A percentile compares a stretch with the other conserved stretches of the same genome.
phyloP scores from a whole-genome alignment of 345 rosid genomes.

The Eucalyptus sp. region DNA sequence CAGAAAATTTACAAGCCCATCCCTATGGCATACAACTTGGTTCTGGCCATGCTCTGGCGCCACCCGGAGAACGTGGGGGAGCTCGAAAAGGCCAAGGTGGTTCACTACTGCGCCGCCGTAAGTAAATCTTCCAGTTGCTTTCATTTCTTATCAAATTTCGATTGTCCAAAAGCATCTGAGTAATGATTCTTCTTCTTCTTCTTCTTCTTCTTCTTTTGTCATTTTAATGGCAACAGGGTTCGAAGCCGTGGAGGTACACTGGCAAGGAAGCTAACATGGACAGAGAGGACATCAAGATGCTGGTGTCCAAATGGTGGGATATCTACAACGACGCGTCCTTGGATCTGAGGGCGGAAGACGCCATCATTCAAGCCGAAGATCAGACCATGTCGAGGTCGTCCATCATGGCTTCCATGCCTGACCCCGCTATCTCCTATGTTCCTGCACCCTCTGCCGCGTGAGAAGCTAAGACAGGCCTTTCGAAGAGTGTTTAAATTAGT shows the following conservation, averaged over 20 bases:
- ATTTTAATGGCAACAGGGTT: conserved; percentile 26
- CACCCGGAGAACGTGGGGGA: conserved; percentile 66
- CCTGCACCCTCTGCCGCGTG: conserved; percentile 75
- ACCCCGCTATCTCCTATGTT: conserved; percentile 36
- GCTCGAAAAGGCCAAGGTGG: conserved; percentile 56
- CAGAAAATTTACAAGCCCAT: conserved; percentile 60
- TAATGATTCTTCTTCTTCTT: background rate
- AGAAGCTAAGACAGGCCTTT: background rate
- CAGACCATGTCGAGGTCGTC: conserved; percentile 20
- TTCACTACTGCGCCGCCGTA: conserved; percentile 82
- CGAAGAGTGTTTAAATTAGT: background rate
- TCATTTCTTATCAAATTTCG: background rate
- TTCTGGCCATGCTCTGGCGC: conserved; percentile 89
- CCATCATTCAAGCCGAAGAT: conserved; percentile 3
- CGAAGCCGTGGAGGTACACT: conserved; percentile 92
- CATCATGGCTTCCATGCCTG: conserved; percentile 40
- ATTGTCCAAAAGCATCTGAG: background rate
- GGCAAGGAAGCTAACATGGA: conserved; percentile 77
- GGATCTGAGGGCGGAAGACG: conserved; percentile 15
- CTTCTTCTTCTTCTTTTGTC: background rate
- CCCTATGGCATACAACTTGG: conserved; percentile 53
- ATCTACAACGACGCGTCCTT: conserved; percentile 56
- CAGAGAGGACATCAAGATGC: conserved; percentile 71
- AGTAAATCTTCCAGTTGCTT: conserved; percentile 1
- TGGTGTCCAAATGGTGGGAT: conserved; percentile 76